phyloP scores from a whole-genome alignment of 2,329 filamentous ascomycete species.

The Fusarium setosum region DNA sequence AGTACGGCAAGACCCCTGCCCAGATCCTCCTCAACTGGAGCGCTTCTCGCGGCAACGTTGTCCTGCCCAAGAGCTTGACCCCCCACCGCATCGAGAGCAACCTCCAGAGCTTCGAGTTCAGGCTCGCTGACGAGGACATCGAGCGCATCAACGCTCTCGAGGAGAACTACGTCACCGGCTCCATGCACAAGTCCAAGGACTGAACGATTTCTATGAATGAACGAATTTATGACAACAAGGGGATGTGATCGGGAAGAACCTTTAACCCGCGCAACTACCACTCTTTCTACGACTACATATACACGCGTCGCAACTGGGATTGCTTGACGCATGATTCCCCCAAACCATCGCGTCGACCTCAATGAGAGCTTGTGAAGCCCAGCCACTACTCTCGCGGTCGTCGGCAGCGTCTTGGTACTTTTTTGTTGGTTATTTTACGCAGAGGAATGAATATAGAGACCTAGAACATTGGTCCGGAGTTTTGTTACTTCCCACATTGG shows the following conservation, averaged over 20 bases:
- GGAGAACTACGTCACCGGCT: constrained; percentile 77
- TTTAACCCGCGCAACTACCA: background rate
- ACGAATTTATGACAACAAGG: constrained; percentile 15
- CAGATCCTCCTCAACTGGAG: constrained; percentile 35
- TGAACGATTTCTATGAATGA: constrained; percentile 36
- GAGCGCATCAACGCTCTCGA: constrained; percentile 70
- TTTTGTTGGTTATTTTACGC: too few relatives aligned
- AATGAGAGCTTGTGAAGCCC: constrained; percentile 10
- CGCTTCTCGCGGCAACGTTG: constrained; percentile 30
- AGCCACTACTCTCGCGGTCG: constrained; percentile 13
- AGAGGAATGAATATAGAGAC: too few relatives aligned
- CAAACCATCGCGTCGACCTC: constrained; percentile 18
- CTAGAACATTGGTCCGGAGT: constrained; percentile 8
- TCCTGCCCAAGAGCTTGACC: constrained; percentile 62
- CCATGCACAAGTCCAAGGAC: constrained; percentile 54
- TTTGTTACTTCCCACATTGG: background rate
- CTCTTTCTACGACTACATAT: background rate
- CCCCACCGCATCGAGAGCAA: constrained; percentile 75
- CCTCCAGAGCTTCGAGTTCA: constrained; percentile 69
- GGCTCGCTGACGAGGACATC: constrained; percentile 71
- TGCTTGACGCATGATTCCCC: constrained; percentile 12
- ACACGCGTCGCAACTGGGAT: constrained; percentile 20
- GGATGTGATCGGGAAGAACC: background rate
- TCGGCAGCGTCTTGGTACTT: background rate
- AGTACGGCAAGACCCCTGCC: constrained; percentile 29